Evolutionary conservation across 2,329 filamentous ascomycete genomes (phyloP).

Genomic region (Amylocarpus encephaloides): DNA sequence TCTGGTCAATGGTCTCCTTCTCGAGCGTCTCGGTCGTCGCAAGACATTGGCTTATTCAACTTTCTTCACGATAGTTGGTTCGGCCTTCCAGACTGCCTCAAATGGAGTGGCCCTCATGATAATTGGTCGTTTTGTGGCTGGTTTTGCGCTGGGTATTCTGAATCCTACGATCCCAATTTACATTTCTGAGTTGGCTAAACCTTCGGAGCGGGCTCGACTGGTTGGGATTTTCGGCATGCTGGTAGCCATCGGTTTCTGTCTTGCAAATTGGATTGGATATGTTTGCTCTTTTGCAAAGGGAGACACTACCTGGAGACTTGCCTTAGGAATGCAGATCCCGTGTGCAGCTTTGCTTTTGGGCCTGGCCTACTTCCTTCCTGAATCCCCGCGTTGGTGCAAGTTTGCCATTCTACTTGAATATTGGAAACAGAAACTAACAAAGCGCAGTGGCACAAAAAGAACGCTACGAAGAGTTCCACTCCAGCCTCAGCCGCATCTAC

Average conservation of each 20-base stretch:
- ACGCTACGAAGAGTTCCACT: constrained; percentile 9
- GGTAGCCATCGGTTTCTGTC: constrained; percentile 34
- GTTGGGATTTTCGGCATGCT: constrained; percentile 33
- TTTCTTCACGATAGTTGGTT: constrained; percentile 26
- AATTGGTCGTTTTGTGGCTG: constrained; percentile 45
- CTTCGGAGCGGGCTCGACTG: constrained; percentile 26
- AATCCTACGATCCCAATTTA: constrained; percentile 37
- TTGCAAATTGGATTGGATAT: constrained; percentile 38
- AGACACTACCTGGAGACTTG: constrained; percentile 32
- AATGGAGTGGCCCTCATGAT: constrained; percentile 63
- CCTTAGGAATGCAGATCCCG: constrained; percentile 32
- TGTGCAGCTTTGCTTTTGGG: constrained; percentile 13
- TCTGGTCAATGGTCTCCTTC: constrained; percentile 29
- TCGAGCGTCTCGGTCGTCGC: constrained; percentile 33
- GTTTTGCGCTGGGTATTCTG: constrained; percentile 37
- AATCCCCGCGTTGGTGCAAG: constrained; percentile 19
- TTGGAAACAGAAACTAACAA: not conserved
- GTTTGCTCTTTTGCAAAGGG: constrained; percentile 30
- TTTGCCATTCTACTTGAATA: not conserved
- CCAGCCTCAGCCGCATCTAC: constrained; percentile 6
- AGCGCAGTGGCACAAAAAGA: constrained; percentile 6
- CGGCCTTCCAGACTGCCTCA: constrained; percentile 45
- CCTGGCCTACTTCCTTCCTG: constrained; percentile 15
- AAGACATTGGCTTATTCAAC: constrained; percentile 23
- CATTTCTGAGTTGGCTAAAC: constrained; percentile 25